phyloP scores from a whole-genome alignment of 768 basidiomycete species.

The Boletus subcaerulescens region DNA sequence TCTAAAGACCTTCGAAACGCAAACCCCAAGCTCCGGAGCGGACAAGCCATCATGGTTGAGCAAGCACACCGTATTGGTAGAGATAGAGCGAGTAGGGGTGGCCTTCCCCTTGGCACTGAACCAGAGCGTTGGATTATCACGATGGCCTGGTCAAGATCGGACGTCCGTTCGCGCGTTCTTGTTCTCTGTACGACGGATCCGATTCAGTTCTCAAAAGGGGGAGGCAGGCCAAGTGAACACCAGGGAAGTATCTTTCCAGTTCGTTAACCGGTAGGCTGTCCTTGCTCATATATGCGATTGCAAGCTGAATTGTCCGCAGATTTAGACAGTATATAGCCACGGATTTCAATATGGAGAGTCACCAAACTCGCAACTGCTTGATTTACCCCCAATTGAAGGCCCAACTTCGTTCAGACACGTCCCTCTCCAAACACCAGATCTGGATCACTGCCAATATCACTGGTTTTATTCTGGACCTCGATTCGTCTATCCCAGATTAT shows the following conservation, averaged over 20 bases:
- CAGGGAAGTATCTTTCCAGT: conserved; percentile 77
- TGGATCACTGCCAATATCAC: conserved; percentile 69
- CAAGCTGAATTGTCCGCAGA: conserved; percentile 36
- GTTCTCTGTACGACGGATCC: conserved; percentile 74
- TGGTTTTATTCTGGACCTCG: conserved; percentile 83
- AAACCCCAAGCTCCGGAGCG: conserved; percentile 30
- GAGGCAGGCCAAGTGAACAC: conserved; percentile 78
- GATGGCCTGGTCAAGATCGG: conserved; percentile 37
- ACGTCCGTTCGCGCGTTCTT: conserved; percentile 74
- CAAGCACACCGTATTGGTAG: conserved; percentile 51
- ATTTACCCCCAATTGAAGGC: conserved; percentile 81
- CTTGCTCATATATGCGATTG: background rate
- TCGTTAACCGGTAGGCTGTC: conserved; percentile 62
- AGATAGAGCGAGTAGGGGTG: conserved; percentile 71
- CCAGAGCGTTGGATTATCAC: conserved; percentile 51
- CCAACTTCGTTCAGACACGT: conserved; percentile 57
- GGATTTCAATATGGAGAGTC: conserved; percentile 70
- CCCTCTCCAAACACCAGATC: conserved; percentile 48
- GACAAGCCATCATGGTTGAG: conserved; percentile 51
- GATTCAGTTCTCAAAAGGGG: conserved; percentile 69
- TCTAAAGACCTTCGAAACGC: conserved; percentile 70
- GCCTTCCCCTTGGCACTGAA: conserved; percentile 81
- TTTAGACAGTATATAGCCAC: conserved; percentile 71
- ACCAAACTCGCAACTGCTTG: conserved; percentile 68
- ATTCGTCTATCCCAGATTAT: conserved; percentile 74